Base-by-base conservation (phyloP, 768 basidiomycete species). In the Russula dissimulans region DNA sequence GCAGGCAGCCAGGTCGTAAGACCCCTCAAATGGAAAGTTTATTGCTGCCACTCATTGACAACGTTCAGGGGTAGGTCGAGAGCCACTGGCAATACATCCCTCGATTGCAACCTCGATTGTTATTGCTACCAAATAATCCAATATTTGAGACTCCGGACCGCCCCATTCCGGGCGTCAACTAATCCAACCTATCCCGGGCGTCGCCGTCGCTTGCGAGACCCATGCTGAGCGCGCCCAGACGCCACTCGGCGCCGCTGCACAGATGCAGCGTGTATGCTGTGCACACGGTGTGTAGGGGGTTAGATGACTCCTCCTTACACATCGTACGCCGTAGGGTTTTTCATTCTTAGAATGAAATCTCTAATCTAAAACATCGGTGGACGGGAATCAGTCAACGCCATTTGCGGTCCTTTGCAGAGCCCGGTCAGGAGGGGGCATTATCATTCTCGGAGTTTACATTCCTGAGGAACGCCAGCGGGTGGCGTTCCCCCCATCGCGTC, bases 391-490 rank as follows among this genome's bases (percentile, higher is more conserved):
- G 50, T 29, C 36, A 15, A 34, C 41, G n/a, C 39, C 36, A 29
- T 48, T 9, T 47, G 31, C 43, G 29, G 45, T n/a, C 52, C 32
- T 26, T 38, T 15, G 8, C 9, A 15, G 2, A 39, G 29, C 59
- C 17, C 22, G 22, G 22, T 26, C 22, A 26, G n/a, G 26, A 36
- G 47, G 47, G 26, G 42, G 42, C 43, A 59, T 59, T 42, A 38
- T 53, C 46, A 48, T 41, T 52, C 60, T 57, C 45, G 60, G 60
- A 57, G 60, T 61, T 61, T 52, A 43, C n/a, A 50, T 36, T 10
- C 43, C 9, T 41, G 5, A 42, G 42, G 34, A 11, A 31, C 14
- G 22, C 48, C 22, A 18, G 42, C 26, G 43, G 26, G 53, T 46
- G 38, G 39, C 36, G 18, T 44, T 5, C 34, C 4, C 4, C 55